phyloP scores from a whole-genome alignment of 1,284 basidiomycete species.

The Cryptococcus wingfieldii region DNA sequence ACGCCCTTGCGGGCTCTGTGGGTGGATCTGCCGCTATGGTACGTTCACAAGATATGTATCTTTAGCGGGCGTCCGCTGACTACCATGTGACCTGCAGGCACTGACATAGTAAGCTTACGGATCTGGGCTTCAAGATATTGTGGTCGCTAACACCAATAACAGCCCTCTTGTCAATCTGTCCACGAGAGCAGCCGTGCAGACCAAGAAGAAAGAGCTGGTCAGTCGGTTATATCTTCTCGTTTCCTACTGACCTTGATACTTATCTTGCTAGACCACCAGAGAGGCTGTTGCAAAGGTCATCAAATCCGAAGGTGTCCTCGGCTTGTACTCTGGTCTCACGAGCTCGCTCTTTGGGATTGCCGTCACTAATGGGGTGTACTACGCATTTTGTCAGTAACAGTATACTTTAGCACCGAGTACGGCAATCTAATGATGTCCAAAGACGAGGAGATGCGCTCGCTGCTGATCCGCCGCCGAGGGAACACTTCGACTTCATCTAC shows the following conservation, averaged over 20 bases:
- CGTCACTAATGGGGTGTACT: conserved; percentile 74
- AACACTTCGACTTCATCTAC: conserved; percentile 47
- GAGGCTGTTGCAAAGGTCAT: conserved; percentile 64
- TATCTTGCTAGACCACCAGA: conserved; percentile 22
- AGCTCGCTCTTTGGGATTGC: conserved; percentile 88
- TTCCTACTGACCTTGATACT: conserved; percentile 2
- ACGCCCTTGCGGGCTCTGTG: conserved; percentile 81
- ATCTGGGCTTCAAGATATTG: background rate
- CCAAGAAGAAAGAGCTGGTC: conserved; percentile 56
- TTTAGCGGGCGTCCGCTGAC: background rate
- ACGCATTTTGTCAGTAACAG: conserved; percentile 34
- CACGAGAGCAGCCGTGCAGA: conserved; percentile 87
- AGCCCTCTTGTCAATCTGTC: conserved; percentile 90
- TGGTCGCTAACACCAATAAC: background rate
- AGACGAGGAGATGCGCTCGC: conserved; percentile 52
- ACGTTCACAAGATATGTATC: conserved; percentile 39
- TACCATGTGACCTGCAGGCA: conserved; percentile 19
- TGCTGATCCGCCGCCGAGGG: conserved; percentile 51
- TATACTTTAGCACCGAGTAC: background rate
- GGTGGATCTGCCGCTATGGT: conserved; percentile 92
- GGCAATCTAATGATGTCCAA: conserved; percentile 18
- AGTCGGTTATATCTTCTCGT: conserved; percentile 5
- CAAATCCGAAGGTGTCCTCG: conserved; percentile 76
- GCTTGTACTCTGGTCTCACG: conserved; percentile 81
- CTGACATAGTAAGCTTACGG: conserved; percentile 43